Conservation (phyloP, 495 filamentous ascomycete species). For the Annulohypoxylon stygium region DNA sequence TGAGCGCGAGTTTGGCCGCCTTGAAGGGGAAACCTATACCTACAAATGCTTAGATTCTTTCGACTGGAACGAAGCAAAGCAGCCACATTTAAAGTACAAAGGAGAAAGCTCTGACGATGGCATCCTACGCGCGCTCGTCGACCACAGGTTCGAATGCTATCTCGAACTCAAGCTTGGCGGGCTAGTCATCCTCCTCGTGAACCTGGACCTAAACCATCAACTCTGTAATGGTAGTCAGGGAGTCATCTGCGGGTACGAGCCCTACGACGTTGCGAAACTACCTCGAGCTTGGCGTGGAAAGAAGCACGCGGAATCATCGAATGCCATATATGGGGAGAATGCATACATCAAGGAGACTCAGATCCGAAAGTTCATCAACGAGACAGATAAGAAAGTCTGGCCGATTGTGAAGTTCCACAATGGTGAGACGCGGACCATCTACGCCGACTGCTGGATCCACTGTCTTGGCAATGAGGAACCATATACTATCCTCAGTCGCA, state of each 20-base stretch:
- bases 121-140: constrained; percentile 66
- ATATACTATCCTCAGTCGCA: constrained; percentile 77
- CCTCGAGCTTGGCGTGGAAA: constrained; percentile 53
- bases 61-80: constrained; percentile 67
- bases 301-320: constrained; percentile 23
- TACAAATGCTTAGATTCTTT: constrained; percentile 85
- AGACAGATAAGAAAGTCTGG: constrained; percentile 60
- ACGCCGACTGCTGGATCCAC: constrained; percentile 61
- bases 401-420: constrained; percentile 81
- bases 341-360: constrained; percentile 58
- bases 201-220: constrained; percentile 76
- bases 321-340: constrained; percentile 49
- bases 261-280: constrained; percentile 69
- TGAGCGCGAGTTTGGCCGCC: constrained; percentile 49
- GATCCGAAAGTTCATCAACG: constrained; percentile 50
- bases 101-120: constrained; percentile 53
- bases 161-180: constrained; percentile 81
- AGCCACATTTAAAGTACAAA: constrained; percentile 68
- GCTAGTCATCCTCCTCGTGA: constrained; percentile 94
- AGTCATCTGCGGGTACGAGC: constrained; percentile 80
- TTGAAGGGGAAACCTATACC: constrained; percentile 55
- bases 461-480: constrained; percentile 60
- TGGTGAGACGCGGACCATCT: constrained; percentile 55
- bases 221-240: constrained; percentile 94
- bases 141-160: constrained; percentile 65